Conservation (phyloP, 257 asterid species). For the Nicotiana knightiana region DNA sequence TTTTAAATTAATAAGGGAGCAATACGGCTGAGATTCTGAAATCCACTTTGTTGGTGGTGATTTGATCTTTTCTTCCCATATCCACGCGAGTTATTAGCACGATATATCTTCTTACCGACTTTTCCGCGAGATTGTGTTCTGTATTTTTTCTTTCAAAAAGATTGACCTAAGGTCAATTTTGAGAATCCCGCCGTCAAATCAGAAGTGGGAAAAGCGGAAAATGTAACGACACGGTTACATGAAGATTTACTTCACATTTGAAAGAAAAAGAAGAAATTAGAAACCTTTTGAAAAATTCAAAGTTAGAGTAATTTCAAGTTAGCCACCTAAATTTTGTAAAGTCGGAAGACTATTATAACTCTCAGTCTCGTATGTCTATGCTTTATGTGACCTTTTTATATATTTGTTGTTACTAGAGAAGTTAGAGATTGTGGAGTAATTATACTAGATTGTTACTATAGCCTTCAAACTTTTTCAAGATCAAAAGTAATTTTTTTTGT, state of each 20-base stretch:
- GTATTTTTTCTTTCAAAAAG: neutral
- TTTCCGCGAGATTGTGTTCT: constrained; percentile 22
- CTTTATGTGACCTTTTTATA: no score
- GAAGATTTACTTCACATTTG: neutral
- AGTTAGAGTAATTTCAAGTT: neutral
- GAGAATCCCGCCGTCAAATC: constrained; percentile 16
- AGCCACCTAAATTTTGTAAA: neutral
- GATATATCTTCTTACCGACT: neutral
- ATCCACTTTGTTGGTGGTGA: constrained; percentile 47
- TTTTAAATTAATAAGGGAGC: constrained; percentile 28
- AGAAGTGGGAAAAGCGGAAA: neutral
- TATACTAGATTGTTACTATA: no score
- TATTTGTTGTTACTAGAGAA: no score
- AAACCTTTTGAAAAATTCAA: neutral
- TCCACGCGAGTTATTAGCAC: constrained; percentile 28
- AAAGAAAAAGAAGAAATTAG: neutral
- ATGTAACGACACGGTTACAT: constrained; percentile 21
- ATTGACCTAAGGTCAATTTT: neutral
- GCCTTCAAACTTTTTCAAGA: no score
- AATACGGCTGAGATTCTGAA: constrained; percentile 54
- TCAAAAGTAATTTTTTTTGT: no score
- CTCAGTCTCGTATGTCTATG: no score
- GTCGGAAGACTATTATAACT: neutral
- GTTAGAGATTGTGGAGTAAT: no score
- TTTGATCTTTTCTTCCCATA: constrained; percentile 29